Base-by-base conservation (phyloP, 1,284 basidiomycete species). In the Coniferiporia weirii region DNA sequence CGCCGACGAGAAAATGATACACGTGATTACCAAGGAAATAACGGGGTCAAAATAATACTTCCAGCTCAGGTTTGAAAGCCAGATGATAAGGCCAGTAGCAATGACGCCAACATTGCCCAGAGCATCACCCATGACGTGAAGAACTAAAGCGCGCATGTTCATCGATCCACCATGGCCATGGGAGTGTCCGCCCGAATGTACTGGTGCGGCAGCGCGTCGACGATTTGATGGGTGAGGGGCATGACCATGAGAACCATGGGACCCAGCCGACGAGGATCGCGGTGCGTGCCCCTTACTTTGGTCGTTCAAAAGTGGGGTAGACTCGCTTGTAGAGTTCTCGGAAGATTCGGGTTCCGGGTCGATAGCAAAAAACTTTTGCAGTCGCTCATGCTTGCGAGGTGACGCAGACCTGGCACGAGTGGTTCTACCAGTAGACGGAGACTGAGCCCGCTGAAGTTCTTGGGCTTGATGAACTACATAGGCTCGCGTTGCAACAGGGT, bases 101-200 rank as follows among this genome's bases (percentile, higher is more conserved):
- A 99, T 98, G 64, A 99, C 97, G 62, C 97, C 97, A 63, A 98
- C 90, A 72, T 99, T 99, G 60, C 97, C 96, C 45, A 98, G 80
- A 22, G 97, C 97, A 75, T 99, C 97, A 38, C 97, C 96, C 45
- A 99, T 73, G 27, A 99, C 96, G 73, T 99, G 97, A 22, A 99
- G 75, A 59, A 99, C 81, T 3, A 99, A 82, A 34, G 95, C 97
- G 36, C 79, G 90, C 95, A 99, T 98, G 75, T 98, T 99, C 96
- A 99, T 98, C 4, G 87, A 91, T 17, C 89, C 86, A 54, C 67
- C 52, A 43, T 71, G 66, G 3, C 73, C 77, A 69, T 92, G 89
- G 0, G 77, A 71, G 68, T 91, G 88, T 8, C 76, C 75, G 64
- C 80, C 77, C 65, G 68, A 13, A 34, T 35, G 54, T 20, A 52